Conservation (phyloP, 2,329 filamentous ascomycete species). For the Tolypocladium sp. region DNA sequence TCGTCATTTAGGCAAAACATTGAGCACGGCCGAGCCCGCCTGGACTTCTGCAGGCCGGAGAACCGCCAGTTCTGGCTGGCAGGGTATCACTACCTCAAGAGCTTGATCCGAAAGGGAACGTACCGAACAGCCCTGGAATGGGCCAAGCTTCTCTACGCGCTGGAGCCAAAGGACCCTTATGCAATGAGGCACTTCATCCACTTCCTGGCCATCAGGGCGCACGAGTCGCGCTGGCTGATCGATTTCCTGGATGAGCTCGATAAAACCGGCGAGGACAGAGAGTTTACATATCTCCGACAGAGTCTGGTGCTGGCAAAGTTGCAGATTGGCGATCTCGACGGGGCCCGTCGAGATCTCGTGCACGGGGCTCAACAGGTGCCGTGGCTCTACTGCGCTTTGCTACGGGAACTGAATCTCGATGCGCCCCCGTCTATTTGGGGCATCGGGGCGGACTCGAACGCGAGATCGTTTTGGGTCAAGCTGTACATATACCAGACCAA, state of each 20-base stretch:
- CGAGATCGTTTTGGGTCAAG: conserved; percentile 58
- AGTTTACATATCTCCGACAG: conserved; percentile 61
- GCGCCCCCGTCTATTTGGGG: conserved; percentile 80
- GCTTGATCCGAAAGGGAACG: conserved; percentile 81
- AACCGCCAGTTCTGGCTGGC: conserved; percentile 92
- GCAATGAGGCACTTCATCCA: conserved; percentile 74
- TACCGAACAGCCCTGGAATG: conserved; percentile 91
- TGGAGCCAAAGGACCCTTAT: conserved; percentile 76
- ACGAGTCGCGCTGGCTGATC: conserved; percentile 68
- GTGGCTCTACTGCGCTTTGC: conserved; percentile 76
- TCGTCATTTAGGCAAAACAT: conserved; percentile 73
- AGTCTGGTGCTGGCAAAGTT: conserved; percentile 69
- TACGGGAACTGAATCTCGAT: conserved; percentile 71
- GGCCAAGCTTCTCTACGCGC: conserved; percentile 71
- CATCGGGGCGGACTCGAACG: conserved; percentile 52
- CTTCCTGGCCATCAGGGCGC: conserved; percentile 71
- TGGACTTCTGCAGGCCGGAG: conserved; percentile 74
- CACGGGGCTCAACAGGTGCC: conserved; percentile 65
- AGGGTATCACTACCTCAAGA: conserved; percentile 79
- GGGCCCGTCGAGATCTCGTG: conserved; percentile 55
- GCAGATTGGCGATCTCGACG: conserved; percentile 56
- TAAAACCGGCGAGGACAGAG: conserved; percentile 25
- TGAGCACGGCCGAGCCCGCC: conserved; percentile 65
- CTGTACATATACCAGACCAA: conserved; percentile 71
- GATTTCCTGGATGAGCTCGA: conserved; percentile 48